Evolutionary conservation across 352 stramenopile species (phyloP), one percentile per base, ranked within the genome.

Genomic region (Pythium dissimile): DNA sequence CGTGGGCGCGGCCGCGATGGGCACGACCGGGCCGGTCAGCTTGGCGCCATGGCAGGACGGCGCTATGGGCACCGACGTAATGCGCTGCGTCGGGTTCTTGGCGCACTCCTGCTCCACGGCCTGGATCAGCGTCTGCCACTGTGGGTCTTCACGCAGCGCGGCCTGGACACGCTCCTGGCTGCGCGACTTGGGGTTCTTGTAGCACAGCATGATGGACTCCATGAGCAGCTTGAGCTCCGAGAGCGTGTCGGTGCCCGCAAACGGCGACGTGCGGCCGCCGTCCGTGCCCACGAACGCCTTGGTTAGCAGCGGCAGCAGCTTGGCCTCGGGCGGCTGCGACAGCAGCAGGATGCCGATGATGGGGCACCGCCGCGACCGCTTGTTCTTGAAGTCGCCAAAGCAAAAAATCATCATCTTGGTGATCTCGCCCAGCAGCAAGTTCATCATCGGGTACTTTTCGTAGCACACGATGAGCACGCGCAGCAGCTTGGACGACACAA

Each of bases 371-470:
- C 85, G 69, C 35, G 83, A 93, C 13, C 85, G 81, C 55, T 95
- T 93, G 62, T 77, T 85, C 57, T 95, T 95, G 49, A 92, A 91
- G 69, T 95, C 85, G 5, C 81, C 83, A 42, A 95, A 73, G 32
- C 71, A 86, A 62, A 93, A 95, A 24, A 93, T 58, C 18, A 95
- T 55, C 71, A 94, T 91, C 54, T 92, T 90, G 8, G 85, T 92
- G 35, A 94, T 89, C 59, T 92, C 83, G 30, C 81, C 79, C 35
- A 92, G 58, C 28, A 94, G 59, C 45, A 91, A 63, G 54, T 80
- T 92, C 64, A 71, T 85, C 67, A 75, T 88, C 21, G 83, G 80
- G 59, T 89, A 93, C 56, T 89, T 88, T 38, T 90, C 77, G 44
- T 91, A 94, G 62, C 82, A 92, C 28, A 72, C 71, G 41, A 94